A percentile compares a stretch with the other conserved stretches of the same genome.
phyloP scores from a whole-genome alignment of 495 filamentous ascomycete species.

The Aspergillus sclerotioniger region DNA sequence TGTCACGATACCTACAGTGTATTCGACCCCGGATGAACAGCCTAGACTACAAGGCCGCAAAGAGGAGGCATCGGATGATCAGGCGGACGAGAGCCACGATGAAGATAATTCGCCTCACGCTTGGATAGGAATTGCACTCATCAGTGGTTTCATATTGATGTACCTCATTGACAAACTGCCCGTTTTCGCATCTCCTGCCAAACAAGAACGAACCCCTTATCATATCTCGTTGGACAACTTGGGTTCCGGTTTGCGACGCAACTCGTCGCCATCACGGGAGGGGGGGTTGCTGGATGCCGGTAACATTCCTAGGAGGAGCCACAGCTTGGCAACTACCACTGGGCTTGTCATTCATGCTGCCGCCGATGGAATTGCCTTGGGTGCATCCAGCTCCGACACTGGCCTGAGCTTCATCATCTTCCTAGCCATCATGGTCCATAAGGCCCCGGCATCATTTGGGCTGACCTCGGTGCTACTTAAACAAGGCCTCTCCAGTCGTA shows the following conservation, averaged over 20 bases:
- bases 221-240: constrained; percentile 84
- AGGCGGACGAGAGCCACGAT: constrained; percentile 40
- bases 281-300: constrained; percentile 38
- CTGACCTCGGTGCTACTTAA: constrained; percentile 85
- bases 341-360: constrained; percentile 95
- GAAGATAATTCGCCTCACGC: constrained; percentile 57
- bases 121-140: constrained; percentile 80
- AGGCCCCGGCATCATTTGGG: constrained; percentile 94
- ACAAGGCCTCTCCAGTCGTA: constrained; percentile 82
- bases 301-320: constrained; percentile 30
- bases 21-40: constrained; percentile 9
- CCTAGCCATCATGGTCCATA: constrained; percentile 94
- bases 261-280: constrained; percentile 46
- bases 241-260: constrained; percentile 53
- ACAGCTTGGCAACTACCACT: constrained; percentile 72
- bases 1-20: constrained; percentile 2
- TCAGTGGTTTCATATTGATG: constrained; percentile 93
- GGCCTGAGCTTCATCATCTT: constrained; percentile 88
- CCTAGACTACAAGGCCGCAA: constrained; percentile 24
- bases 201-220: constrained; percentile 52
- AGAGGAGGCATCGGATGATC: constrained; percentile 32
- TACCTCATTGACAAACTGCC: constrained; percentile 92
- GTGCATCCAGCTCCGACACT: constrained; percentile 73
- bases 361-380: constrained; percentile 95
- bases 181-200: constrained; percentile 59